These are phyloP conservation scores for Candida krabiensis DNA, from an alignment of 805 yeast species.

Conservation along the genomic window DNA sequence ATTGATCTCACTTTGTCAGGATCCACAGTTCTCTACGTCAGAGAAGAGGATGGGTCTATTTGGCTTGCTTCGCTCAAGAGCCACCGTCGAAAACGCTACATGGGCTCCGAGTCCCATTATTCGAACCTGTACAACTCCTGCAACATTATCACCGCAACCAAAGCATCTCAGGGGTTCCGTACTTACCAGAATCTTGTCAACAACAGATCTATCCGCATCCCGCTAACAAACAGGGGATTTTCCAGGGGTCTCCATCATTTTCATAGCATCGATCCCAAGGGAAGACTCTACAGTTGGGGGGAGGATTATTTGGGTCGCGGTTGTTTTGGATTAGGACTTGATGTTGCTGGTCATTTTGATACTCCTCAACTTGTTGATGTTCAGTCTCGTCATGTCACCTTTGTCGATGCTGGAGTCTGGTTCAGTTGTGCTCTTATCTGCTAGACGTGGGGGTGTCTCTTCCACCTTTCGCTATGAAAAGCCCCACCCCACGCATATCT, in stretches of 20 bases:
- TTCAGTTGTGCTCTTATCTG: constrained; percentile 13
- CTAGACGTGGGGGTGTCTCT: no score
- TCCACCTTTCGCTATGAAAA: no score
- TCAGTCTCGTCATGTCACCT: neutral
- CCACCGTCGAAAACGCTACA: constrained; percentile 4
- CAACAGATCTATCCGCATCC: constrained; percentile 7
- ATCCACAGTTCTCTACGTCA: constrained; percentile 9
- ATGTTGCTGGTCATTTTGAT: constrained; percentile 1
- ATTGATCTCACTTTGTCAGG: constrained; percentile 7
- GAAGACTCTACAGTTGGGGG: constrained; percentile 13
- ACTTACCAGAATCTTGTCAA: constrained; percentile 11
- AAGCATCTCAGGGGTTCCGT: neutral
- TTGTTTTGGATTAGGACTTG: constrained; percentile 12
- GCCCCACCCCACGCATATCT: no score
- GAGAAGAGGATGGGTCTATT: constrained; percentile 7
- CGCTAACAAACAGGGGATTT: constrained; percentile 2
- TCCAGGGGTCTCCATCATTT: constrained; percentile 15
- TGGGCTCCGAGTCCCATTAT: neutral
- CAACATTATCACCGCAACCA: constrained; percentile 11
- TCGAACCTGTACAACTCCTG: constrained; percentile 13
- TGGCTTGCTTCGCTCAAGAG: constrained; percentile 14
- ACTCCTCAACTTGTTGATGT: constrained; percentile 5
- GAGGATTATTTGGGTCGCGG: constrained; percentile 13
- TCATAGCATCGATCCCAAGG: constrained; percentile 4
- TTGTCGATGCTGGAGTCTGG: constrained; percentile 16